Evolutionary conservation across 1,139 yeast genomes (phyloP), one percentile per base, ranked within the genome.

Genomic region (Suhomyces atakaporum): DNA sequence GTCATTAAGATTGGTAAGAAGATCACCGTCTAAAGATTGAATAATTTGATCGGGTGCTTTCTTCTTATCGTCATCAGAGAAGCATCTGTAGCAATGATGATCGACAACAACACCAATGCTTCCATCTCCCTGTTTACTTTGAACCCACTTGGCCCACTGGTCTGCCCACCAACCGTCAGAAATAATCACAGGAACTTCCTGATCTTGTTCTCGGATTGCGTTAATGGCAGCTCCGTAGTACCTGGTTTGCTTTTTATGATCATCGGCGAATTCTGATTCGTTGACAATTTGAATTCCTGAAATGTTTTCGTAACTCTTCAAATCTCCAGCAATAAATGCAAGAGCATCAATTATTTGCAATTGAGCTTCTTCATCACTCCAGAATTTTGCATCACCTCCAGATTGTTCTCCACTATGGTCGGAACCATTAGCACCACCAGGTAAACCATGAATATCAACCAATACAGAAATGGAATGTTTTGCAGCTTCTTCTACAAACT

Each of bases 131-230:
- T 73, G 74, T 12, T 58, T 53, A 6, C 62, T 56, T 42, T 69
- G 70, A 5, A 87, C 62, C 82, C 87, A 86, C 38, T 80, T 69
- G 13, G 75, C 81, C 89, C 92, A 87, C 53, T 78, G 86, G 43
- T 76, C 76, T 3, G 94, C 75, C 81, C 89, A 83, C 97, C 97
- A 92, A 3, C 96, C 96, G 56, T 92, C 97, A 2, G 96, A 86
- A 33, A 92, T 84, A 12, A 85, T 65, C 7, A 92, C 68, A 0
- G 96, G 96, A 19, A 88, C 60, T 3, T 63, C 63, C 0, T 56
- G 38, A 51, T 87, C 84, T 8, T 68, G 66, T 16, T 63, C 58
- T 27, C 94, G 70, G 30, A 90, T 81, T 38, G 74, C 73, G 27
- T 71, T 67, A 26, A 81, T 63, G 0, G 95, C 95, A 13, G 77